Evolutionary conservation across 345 rosid species (phyloP).

Genomic region (Citrus unshiu): DNA sequence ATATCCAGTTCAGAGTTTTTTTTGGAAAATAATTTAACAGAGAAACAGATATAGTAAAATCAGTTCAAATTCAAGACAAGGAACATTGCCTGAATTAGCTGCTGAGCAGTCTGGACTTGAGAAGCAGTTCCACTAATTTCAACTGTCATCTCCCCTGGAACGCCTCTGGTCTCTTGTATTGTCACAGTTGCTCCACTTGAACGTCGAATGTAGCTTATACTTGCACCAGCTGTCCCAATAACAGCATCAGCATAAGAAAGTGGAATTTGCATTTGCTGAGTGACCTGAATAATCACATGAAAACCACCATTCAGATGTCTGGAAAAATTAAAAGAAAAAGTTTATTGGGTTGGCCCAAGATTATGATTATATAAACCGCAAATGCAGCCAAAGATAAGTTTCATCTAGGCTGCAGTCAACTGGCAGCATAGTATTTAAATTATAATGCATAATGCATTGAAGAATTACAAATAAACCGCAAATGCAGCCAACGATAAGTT

Average conservation of each 20-base stretch:
- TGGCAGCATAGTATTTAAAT: neutral
- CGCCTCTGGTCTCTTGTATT: conserved; percentile 93
- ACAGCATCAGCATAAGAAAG: conserved; percentile 96
- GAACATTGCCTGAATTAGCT: conserved; percentile 78
- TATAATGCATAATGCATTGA: neutral
- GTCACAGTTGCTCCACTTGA: conserved; percentile 97
- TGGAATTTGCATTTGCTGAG: conserved; percentile 95
- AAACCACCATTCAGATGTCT: conserved; percentile 1
- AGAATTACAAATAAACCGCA: neutral
- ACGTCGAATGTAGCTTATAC: conserved; percentile 93
- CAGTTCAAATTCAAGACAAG: neutral
- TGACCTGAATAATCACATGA: conserved; percentile 45
- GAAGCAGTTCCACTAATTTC: conserved; percentile 97
- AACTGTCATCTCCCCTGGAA: conserved; percentile 97
- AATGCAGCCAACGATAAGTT: neutral
- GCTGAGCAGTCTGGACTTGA: conserved; percentile 98
- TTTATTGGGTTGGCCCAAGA: neutral
- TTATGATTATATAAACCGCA: neutral
- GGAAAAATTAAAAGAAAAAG: neutral
- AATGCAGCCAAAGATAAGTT: neutral
- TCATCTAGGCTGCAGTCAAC: neutral
- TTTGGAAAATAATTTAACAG: neutral
- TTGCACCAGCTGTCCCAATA: conserved; percentile 92
- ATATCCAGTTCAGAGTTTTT: neutral
- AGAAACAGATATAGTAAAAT: conserved; percentile 1